phyloP scores from a whole-genome alignment of 164 flowering plant species.

The Vitis riparia region DNA sequence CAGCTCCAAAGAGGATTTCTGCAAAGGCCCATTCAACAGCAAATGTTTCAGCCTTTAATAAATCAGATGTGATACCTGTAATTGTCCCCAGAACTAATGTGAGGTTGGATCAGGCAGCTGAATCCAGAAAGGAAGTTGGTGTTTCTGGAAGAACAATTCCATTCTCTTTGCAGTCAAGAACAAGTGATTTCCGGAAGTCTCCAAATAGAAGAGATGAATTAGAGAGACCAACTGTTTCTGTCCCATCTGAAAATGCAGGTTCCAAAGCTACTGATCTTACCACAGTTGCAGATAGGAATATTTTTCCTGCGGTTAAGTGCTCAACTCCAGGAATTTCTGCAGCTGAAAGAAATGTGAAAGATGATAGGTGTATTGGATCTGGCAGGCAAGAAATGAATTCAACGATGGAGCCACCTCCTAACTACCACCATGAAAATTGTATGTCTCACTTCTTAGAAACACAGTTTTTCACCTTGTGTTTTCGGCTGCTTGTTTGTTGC shows the following conservation, averaged over 20 bases:
- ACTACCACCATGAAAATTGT: constrained; percentile 49
- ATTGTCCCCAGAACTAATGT: constrained; percentile 67
- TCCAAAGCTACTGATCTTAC: constrained; percentile 38
- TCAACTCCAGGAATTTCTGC: constrained; percentile 26
- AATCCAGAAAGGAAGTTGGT: constrained; percentile 61
- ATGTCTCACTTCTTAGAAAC: constrained; percentile 25
- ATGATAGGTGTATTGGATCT: constrained; percentile 38
- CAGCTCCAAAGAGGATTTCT: constrained; percentile 50
- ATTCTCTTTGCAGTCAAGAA: constrained; percentile 52
- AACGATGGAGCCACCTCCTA: constrained; percentile 40
- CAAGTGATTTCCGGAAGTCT: constrained; percentile 51
- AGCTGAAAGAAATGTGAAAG: constrained; percentile 47
- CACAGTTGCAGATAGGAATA: constrained; percentile 40
- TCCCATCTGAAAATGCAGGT: constrained; percentile 36
- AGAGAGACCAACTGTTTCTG: constrained; percentile 39
- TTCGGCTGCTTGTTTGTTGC: background rate
- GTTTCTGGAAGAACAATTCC: constrained; percentile 54
- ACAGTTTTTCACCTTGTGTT: too few relatives aligned
- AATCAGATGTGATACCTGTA: constrained; percentile 75
- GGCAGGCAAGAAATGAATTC: constrained; percentile 41
- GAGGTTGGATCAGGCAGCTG: constrained; percentile 55
- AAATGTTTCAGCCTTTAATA: constrained; percentile 45
- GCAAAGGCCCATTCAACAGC: constrained; percentile 47
- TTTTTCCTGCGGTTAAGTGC: constrained; percentile 35
- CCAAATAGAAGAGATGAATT: constrained; percentile 52